Evolutionary conservation across 2,329 filamentous ascomycete genomes (phyloP).

Genomic region (Colletotrichum scovillei): DNA sequence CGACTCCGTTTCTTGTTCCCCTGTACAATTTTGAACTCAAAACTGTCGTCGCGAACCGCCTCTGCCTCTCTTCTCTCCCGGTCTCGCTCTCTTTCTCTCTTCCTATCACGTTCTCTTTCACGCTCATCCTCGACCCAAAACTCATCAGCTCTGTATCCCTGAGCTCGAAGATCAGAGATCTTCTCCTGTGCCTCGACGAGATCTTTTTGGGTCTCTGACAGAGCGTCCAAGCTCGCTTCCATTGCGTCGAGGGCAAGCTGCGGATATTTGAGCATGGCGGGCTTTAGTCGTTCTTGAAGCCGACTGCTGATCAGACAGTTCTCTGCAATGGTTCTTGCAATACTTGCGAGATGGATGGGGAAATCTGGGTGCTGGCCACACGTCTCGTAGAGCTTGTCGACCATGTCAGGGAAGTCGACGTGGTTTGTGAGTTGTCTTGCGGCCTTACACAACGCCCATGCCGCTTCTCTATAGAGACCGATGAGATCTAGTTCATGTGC

Average conservation of each 20-base stretch:
- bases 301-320: background rate
- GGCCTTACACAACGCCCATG: background rate
- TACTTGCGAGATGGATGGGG: background rate
- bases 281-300: background rate
- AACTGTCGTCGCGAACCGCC: background rate
- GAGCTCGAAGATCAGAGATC: background rate
- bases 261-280: background rate
- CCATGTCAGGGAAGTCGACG: conserved; percentile 12
- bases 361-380: background rate
- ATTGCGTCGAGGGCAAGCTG: background rate
- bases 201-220: background rate
- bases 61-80: background rate
- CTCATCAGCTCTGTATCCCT: background rate
- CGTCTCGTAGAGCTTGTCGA: conserved; percentile 9
- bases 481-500: background rate
- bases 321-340: background rate
- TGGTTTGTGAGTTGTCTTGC: background rate
- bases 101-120: background rate
- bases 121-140: background rate
- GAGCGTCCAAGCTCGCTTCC: conserved; percentile 3
- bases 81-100: background rate
- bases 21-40: background rate
- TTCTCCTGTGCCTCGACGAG: background rate
- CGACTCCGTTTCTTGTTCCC: background rate
- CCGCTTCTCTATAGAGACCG: conserved; percentile 1